Evolutionary conservation across 108 stramenopile species (phyloP), one percentile per base, ranked within the genome.

Genomic region (Conticribra weissflogii): DNA sequence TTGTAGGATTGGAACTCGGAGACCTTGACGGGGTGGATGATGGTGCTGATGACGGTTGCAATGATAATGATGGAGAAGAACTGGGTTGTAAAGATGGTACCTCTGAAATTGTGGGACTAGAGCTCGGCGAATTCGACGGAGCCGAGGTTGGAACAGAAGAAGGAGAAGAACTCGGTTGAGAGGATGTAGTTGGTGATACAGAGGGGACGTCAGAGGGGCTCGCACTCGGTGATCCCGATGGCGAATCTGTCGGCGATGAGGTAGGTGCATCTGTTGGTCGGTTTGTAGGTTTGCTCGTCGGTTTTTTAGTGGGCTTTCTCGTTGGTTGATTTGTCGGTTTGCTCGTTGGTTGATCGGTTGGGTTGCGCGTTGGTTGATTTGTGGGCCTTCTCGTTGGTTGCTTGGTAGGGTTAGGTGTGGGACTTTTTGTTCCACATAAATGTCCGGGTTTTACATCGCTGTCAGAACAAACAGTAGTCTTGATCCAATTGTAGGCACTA

Each of bases 381-480:
- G 50, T 64, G 8, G 63, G 48, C 24, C 12, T 12, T 18, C n/a
- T 30, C 21, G 50, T 52, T 14, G 63, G 63, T 19, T 62, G 27
- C 2, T 25, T 16, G 3, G 61, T 48, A 24, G 61, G 46, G 36
- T 41, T 21, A 22, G 32, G 34, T 3, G 61, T 62, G 16, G 44
- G 44, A n/a, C 4, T 18, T 19, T 47, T 22, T 36, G 47, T 66
- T 4, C 29, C 50, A 25, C 66, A 67, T 54, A 67, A 69, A 64
- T 74, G 71, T 24, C 25, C 63, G 0, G 85, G 82, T 47, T 82
- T 76, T 33, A 64, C 14, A 14, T 15, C 22, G 2, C 79, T 81
- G 8, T 57, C 25, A 23, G 19, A 2, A 64, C 86, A 86, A 21
- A 86, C 72, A 30, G 17, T 74, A 16, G 63, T 54, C 41, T 56